Conservation (phyloP, 345 rosid genomes). For the Isatis tinctoria region DNA sequence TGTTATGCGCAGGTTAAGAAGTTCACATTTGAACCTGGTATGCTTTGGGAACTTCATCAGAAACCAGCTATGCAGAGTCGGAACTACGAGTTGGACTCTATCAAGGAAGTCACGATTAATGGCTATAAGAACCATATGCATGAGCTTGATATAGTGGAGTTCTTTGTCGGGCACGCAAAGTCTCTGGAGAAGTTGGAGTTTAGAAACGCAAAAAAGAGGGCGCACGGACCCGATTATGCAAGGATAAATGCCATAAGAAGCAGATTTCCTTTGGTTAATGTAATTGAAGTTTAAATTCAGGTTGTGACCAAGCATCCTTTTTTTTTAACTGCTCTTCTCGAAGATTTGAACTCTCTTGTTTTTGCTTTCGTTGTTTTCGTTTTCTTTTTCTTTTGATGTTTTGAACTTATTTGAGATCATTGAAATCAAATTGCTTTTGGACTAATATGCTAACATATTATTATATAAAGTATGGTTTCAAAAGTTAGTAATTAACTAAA, state of each 20-base stretch:
- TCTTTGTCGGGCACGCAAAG: neutral
- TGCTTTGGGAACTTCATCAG: neutral
- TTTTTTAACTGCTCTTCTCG: neutral
- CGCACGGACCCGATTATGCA: neutral
- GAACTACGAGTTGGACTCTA: neutral
- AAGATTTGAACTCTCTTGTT: neutral
- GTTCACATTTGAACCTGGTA: constrained; percentile 8
- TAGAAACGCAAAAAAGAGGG: neutral
- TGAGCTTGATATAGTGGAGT: constrained; percentile 14
- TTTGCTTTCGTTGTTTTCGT: neutral
- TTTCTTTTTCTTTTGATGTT: too few relatives aligned
- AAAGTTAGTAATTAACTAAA: too few relatives aligned
- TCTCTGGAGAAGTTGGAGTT: neutral
- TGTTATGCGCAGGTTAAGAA: constrained; percentile 4
- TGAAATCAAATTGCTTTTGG: too few relatives aligned
- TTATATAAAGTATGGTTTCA: too few relatives aligned
- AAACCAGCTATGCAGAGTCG: neutral
- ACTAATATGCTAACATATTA: too few relatives aligned
- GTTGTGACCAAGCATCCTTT: neutral
- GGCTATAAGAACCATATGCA: constrained; percentile 13
- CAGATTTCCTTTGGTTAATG: neutral
- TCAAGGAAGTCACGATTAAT: constrained; percentile 7
- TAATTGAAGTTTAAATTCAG: neutral
- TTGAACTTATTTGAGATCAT: too few relatives aligned
- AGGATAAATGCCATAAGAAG: neutral